Conservation (phyloP, 352 stramenopile species). For the Phytopythium oedochilum region DNA sequence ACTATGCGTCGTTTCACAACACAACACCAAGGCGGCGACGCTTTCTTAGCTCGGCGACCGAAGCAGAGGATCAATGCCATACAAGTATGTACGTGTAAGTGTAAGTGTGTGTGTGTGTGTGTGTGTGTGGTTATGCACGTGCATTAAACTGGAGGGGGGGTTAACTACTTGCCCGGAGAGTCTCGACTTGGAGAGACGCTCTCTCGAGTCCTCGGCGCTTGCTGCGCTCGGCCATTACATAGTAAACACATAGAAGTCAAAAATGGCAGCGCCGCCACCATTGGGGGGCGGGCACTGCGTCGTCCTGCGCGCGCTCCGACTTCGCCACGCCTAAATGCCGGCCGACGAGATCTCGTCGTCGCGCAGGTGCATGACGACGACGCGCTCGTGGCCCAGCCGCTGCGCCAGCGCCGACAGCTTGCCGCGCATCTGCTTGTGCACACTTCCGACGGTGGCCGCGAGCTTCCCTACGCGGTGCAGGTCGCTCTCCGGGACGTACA, state of each 20-base stretch:
- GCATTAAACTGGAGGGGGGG: no score
- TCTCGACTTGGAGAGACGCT: no score
- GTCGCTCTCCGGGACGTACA: conserved; percentile 75
- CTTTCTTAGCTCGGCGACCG: no score
- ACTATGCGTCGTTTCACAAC: no score
- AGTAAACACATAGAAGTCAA: conserved; percentile 5
- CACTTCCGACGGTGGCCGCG: conserved; percentile 40
- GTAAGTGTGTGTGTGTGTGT: background rate
- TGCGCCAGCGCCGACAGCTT: conserved; percentile 41
- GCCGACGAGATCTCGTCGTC: conserved; percentile 45
- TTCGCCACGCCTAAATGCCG: conserved; percentile 31
- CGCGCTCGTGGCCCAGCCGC: conserved; percentile 23
- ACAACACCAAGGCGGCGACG: no score
- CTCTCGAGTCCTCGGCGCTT: background rate
- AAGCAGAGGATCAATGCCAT: no score
- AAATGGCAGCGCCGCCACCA: background rate
- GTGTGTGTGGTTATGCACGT: no score
- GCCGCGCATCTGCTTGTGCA: conserved; percentile 44
- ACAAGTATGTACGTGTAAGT: background rate
- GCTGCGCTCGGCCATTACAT: background rate
- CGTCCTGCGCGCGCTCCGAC: no score
- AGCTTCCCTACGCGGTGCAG: conserved; percentile 38
- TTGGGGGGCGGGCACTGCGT: no score
- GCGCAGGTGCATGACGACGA: conserved; percentile 26
- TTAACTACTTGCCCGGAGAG: no score